phyloP scores from a whole-genome alignment of 371 early-diverging fungal species.

The Coemansia sp. region DNA sequence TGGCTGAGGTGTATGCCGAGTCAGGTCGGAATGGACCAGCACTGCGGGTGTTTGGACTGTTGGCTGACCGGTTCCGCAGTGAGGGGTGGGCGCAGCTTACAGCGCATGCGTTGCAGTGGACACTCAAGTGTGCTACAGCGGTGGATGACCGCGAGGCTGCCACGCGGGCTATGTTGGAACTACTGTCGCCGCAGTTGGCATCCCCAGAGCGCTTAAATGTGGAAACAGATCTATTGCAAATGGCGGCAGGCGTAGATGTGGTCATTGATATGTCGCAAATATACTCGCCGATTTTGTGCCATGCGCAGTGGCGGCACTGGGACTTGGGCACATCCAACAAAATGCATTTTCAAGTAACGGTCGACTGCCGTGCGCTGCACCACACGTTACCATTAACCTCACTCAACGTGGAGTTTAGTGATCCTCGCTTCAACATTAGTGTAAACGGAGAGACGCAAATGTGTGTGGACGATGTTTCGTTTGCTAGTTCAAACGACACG shows the following conservation, averaged over 20 bases:
- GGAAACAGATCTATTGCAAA: background rate
- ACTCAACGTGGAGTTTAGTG: conserved; percentile 23
- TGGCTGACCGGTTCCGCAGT: conserved; percentile 24
- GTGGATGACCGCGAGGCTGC: background rate
- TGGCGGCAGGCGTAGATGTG: background rate
- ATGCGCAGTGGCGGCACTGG: conserved; percentile 47
- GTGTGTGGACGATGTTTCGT: background rate
- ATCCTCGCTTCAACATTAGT: conserved; percentile 3
- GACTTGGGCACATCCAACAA: background rate
- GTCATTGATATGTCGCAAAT: conserved; percentile 30
- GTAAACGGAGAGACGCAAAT: background rate
- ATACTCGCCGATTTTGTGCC: conserved; percentile 42
- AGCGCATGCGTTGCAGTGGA: conserved; percentile 27
- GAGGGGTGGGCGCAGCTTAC: conserved; percentile 32
- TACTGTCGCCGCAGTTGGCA: conserved; percentile 20
- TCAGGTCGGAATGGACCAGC: conserved; percentile 4
- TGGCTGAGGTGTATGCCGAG: conserved; percentile 21
- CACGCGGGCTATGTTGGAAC: conserved; percentile 17
- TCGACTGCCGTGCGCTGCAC: conserved; percentile 23
- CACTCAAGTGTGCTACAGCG: conserved; percentile 8
- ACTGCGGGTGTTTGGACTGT: conserved; percentile 9
- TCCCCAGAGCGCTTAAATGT: background rate
- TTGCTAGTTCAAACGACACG: background rate
- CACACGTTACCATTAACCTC: conserved; percentile 13
- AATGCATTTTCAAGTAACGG: conserved; percentile 29